Evolutionary conservation across 345 rosid genomes (phyloP).

Genomic region (Leavenworthia alabamica): DNA sequence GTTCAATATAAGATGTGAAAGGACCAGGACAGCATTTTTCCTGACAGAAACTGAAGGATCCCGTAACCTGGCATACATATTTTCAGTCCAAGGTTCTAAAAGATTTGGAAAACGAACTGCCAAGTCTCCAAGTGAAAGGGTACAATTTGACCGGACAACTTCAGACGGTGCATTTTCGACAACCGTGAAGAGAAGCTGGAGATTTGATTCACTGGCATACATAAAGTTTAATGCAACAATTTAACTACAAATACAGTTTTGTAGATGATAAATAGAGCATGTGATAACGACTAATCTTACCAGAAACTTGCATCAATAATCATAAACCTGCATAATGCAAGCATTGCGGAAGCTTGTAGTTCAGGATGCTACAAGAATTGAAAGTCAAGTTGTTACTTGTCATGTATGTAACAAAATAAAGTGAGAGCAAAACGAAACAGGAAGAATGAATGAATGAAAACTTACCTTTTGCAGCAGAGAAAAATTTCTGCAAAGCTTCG

Average conservation of each 20-base stretch:
- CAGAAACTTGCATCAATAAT: constrained; percentile 83
- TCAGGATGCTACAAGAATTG: constrained; percentile 55
- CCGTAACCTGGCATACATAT: constrained; percentile 74
- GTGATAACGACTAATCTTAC: constrained; percentile 36
- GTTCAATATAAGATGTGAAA: constrained; percentile 94
- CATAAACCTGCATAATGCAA: constrained; percentile 90
- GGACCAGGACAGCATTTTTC: constrained; percentile 96
- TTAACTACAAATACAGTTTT: not conserved
- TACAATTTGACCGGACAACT: constrained; percentile 90
- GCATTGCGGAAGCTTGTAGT: constrained; percentile 94
- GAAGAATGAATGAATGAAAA: not conserved
- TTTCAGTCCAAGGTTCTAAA: constrained; percentile 95
- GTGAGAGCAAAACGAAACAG: not conserved
- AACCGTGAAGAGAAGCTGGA: constrained; percentile 94
- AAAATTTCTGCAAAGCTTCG: constrained; percentile 87
- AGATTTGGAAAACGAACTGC: constrained; percentile 96
- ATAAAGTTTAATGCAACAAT: constrained; percentile 23
- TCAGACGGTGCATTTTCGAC: constrained; percentile 91
- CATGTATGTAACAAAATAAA: not conserved
- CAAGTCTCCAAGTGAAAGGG: constrained; percentile 91
- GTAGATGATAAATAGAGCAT: not conserved
- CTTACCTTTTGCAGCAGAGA: constrained; percentile 75
- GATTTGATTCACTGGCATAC: constrained; percentile 71
- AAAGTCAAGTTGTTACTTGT: not conserved
- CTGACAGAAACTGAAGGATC: constrained; percentile 78